Evolutionary conservation across 225 moss, liverwort and hornwort genomes (phyloP).

Genomic region (Antitrichia curtipendula): DNA sequence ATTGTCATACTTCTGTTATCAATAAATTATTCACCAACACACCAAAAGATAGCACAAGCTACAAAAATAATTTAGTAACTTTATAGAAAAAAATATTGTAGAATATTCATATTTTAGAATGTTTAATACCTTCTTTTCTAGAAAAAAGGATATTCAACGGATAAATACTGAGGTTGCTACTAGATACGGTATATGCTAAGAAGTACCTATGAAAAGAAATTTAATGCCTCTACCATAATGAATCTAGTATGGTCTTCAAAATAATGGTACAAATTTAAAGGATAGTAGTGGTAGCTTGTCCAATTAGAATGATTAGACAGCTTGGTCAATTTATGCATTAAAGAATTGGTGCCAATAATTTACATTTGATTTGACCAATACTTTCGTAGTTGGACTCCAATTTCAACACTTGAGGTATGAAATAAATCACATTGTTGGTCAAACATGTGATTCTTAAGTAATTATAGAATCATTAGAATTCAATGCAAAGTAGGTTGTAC

Average conservation of each 20-base stretch:
- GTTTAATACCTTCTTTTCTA: rapidly evolving
- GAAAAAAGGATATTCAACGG: rapidly evolving
- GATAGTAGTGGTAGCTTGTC: not conserved
- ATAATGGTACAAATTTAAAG: not conserved
- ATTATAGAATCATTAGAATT: not conserved
- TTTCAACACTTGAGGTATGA: not conserved
- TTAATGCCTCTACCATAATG: not conserved
- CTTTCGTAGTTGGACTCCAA: too few species aligned
- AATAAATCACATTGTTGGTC: not conserved
- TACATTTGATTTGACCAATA: not conserved
- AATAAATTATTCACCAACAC: not conserved
- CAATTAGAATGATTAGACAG: not conserved
- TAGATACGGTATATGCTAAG: too few species aligned
- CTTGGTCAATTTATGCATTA: not conserved
- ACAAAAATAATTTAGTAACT: not conserved
- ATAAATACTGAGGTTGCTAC: rapidly evolving
- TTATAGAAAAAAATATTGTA: too few species aligned
- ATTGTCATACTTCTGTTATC: not conserved
- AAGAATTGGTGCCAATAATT: too few species aligned
- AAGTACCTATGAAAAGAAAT: rapidly evolving
- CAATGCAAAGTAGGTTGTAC: not conserved
- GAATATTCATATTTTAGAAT: not conserved
- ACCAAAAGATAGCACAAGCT: too few species aligned
- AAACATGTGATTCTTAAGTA: too few species aligned
- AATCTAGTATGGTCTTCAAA: rapidly evolving